Evolutionary conservation across 176 grass and related monocot genomes (phyloP).

Genomic region (Thinopyrum elongatum): DNA sequence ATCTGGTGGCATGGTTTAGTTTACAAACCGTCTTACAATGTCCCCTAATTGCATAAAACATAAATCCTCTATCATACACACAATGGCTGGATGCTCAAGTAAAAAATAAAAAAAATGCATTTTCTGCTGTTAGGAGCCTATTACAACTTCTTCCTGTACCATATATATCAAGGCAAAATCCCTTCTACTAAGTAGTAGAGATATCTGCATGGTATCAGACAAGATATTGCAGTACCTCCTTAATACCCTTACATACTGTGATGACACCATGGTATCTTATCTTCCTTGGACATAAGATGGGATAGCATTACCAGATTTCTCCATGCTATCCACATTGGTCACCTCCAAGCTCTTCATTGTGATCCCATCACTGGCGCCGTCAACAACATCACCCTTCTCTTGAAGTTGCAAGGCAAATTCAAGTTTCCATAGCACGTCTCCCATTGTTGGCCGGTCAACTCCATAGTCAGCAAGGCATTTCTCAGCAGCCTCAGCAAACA

Average conservation of each 20-base stretch:
- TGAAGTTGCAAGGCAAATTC: constrained; percentile 92
- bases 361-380: constrained; percentile 24
- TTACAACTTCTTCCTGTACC: background rate
- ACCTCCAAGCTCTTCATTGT: constrained; percentile 40
- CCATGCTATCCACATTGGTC: background rate
- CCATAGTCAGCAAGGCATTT: constrained; percentile 97
- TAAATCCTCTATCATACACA: constrained; percentile 38
- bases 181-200: background rate
- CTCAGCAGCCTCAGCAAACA: constrained; percentile 85
- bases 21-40: constrained; percentile 39
- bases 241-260: constrained; percentile 22
- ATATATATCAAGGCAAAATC: constrained; percentile 13
- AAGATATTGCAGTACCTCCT: constrained; percentile 19
- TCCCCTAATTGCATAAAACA: constrained; percentile 33
- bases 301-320: constrained; percentile 33
- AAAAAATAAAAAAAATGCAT: constrained; percentile 8
- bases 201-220: background rate
- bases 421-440: constrained; percentile 95
- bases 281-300: constrained; percentile 52
- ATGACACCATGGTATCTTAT: constrained; percentile 33
- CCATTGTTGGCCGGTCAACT: constrained; percentile 85
- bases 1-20: constrained; percentile 21
- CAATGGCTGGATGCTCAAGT: constrained; percentile 25
- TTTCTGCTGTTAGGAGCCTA: constrained; percentile 25
- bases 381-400: constrained; percentile 50